Evolutionary conservation across 2,329 filamentous ascomycete genomes (phyloP).

Genomic region (Fusarium luffae): DNA sequence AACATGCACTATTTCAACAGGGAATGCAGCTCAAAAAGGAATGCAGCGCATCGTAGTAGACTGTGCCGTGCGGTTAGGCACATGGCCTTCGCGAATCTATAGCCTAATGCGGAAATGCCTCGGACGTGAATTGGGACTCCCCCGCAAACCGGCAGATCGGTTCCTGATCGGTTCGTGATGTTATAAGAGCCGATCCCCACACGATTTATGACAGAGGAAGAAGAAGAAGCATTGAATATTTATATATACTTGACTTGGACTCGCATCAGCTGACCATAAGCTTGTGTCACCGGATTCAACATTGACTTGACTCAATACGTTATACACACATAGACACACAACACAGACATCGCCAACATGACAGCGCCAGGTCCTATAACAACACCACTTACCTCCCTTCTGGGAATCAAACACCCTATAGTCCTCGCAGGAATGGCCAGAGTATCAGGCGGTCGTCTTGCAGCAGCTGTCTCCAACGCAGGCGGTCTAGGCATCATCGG

Average conservation of each 20-base stretch:
- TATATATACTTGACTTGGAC: neutral
- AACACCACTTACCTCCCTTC: constrained; percentile 81
- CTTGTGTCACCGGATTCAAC: neutral
- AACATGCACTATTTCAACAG: neutral
- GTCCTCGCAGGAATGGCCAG: constrained; percentile 94
- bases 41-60: neutral
- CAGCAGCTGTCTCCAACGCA: constrained; percentile 88
- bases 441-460: constrained; percentile 80
- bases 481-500: constrained; percentile 84
- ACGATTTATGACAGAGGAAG: constrained; percentile 2
- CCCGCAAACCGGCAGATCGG: constrained; percentile 45
- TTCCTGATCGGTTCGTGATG: constrained; percentile 35
- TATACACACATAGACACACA: neutral
- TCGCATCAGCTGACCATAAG: neutral
- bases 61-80: neutral
- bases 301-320: neutral
- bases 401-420: constrained; percentile 88
- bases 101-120: constrained; percentile 51
- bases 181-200: constrained; percentile 28
- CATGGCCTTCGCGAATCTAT: constrained; percentile 41
- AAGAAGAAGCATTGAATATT: neutral
- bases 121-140: constrained; percentile 44
- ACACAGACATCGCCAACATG: constrained; percentile 48
- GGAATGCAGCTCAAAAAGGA: neutral
- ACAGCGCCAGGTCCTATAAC: constrained; percentile 66